phyloP scores from a whole-genome alignment of 768 basidiomycete genomes.

The Boletus subparvulus region DNA sequence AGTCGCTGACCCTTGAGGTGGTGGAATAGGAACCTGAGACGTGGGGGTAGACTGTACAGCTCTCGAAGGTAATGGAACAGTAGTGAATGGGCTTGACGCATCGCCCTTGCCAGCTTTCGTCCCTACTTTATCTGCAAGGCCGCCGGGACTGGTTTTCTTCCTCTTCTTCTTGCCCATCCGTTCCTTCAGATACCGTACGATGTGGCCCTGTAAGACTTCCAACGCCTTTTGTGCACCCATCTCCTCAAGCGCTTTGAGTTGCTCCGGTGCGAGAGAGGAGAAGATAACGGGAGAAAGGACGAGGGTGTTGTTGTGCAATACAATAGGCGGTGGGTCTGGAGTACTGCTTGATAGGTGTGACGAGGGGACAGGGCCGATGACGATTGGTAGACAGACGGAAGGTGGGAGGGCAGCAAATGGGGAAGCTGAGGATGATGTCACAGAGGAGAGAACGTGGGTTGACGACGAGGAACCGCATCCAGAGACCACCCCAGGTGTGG shows the following conservation, averaged over 20 bases:
- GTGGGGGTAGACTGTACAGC: slow-evolving; percentile 8
- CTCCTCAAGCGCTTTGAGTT: slow-evolving; percentile 71
- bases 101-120: slow-evolving; percentile 40
- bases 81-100: slow-evolving; percentile 45
- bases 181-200: slow-evolving; percentile 84
- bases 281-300: slow-evolving; percentile 87
- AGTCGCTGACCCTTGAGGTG: not conserved
- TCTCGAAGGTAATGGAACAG: slow-evolving; percentile 38
- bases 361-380: slow-evolving; percentile 69
- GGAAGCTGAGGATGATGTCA: slow-evolving; percentile 14
- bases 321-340: slow-evolving; percentile 62
- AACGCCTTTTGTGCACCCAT: slow-evolving; percentile 83
- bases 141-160: slow-evolving; percentile 37
- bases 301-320: slow-evolving; percentile 80
- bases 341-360: slow-evolving; percentile 49
- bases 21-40: not conserved
- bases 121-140: slow-evolving; percentile 40
- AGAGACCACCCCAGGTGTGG: slow-evolving; percentile 12
- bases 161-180: slow-evolving; percentile 44
- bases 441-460: slow-evolving; percentile 13
- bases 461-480: slow-evolving; percentile 14
- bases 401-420: slow-evolving; percentile 33
- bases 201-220: slow-evolving; percentile 77
- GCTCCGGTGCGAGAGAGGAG: slow-evolving; percentile 68
- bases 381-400: slow-evolving; percentile 69